Conservation (phyloP, 169 alveolate genomes). For the Condylostoma magnum region DNA sequence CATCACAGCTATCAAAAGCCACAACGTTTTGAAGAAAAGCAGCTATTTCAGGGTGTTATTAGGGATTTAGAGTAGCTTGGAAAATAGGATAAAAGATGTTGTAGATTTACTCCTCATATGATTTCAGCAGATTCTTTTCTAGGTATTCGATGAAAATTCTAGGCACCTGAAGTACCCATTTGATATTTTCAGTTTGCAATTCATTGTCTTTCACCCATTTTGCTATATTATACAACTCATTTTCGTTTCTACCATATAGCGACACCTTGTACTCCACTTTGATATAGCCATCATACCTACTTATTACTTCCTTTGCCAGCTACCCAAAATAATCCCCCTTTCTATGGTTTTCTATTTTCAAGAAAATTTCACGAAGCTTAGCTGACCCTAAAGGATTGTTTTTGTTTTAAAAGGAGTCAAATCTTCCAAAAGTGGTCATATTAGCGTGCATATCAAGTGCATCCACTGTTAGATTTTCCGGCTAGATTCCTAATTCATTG, state of each 20-base stretch:
- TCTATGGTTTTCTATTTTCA: slow-evolving; percentile 85
- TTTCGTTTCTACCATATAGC: slow-evolving; percentile 84
- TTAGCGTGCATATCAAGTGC: slow-evolving; percentile 76
- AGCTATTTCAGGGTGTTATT: slow-evolving; percentile 58
- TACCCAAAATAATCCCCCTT: slow-evolving; percentile 86
- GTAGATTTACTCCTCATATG: slow-evolving; percentile 42
- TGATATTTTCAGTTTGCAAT: slow-evolving; percentile 47
- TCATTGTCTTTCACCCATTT: slow-evolving; percentile 84
- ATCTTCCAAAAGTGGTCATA: slow-evolving; percentile 68
- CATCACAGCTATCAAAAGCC: slow-evolving; percentile 86
- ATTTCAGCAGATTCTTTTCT: slow-evolving; percentile 48
- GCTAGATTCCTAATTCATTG: background rate
- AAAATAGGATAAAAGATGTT: slow-evolving; percentile 76
- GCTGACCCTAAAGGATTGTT: slow-evolving; percentile 86
- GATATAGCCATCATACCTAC: slow-evolving; percentile 79
- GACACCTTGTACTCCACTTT: slow-evolving; percentile 92
- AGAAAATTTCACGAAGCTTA: slow-evolving; percentile 82
- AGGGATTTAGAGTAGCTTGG: slow-evolving; percentile 82
- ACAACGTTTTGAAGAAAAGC: slow-evolving; percentile 39
- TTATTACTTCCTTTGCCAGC: slow-evolving; percentile 83
- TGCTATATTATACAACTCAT: slow-evolving; percentile 89
- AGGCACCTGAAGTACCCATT: slow-evolving; percentile 91
- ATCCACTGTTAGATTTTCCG: slow-evolving; percentile 62
- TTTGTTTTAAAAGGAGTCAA: slow-evolving; percentile 89
- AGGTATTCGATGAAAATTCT: slow-evolving; percentile 79